Evolutionary conservation across 768 basidiomycete genomes (phyloP).

Genomic region (Mycena alexandri): DNA sequence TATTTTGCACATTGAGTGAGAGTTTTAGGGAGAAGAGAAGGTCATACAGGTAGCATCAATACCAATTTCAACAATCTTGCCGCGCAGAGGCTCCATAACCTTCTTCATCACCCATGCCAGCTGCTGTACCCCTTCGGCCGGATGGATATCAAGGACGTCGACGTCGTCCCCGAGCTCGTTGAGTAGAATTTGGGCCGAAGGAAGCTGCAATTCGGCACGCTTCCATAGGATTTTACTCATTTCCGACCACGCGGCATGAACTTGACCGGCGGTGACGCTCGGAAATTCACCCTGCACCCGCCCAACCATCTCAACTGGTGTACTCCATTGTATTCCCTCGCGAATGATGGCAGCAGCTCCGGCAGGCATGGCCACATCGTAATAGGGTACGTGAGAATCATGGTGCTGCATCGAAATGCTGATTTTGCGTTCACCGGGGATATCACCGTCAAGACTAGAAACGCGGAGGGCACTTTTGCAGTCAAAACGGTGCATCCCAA

Average conservation of each 20-base stretch:
- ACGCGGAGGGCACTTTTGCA: slow-evolving; percentile 22
- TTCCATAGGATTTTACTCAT: slow-evolving; percentile 38
- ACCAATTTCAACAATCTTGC: slow-evolving; percentile 41
- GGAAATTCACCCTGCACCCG: slow-evolving; percentile 45
- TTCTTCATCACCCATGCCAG: slow-evolving; percentile 33
- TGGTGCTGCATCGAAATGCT: slow-evolving; percentile 11
- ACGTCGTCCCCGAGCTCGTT: slow-evolving; percentile 33
- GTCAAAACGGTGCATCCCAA: slow-evolving; percentile 28
- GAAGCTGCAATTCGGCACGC: slow-evolving; percentile 30
- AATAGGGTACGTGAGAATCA: slow-evolving; percentile 6
- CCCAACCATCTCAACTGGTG: slow-evolving; percentile 36
- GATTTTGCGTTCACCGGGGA: not conserved
- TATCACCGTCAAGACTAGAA: not conserved
- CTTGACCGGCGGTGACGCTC: slow-evolving; percentile 30
- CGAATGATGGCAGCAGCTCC: slow-evolving; percentile 19
- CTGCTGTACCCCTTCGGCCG: slow-evolving; percentile 12
- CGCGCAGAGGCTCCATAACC: slow-evolving; percentile 33
- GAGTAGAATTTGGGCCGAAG: slow-evolving; percentile 33
- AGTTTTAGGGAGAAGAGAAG: not conserved
- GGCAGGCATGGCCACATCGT: slow-evolving; percentile 13
- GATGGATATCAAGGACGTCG: slow-evolving; percentile 25
- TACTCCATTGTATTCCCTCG: not conserved
- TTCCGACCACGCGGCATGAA: slow-evolving; percentile 34
- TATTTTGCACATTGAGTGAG: not conserved
- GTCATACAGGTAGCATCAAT: slow-evolving; percentile 37